Evolutionary conservation across 2,329 filamentous ascomycete genomes (phyloP), one percentile per base, ranked within the genome.

Genomic region (Pestalotiopsis sp.): DNA sequence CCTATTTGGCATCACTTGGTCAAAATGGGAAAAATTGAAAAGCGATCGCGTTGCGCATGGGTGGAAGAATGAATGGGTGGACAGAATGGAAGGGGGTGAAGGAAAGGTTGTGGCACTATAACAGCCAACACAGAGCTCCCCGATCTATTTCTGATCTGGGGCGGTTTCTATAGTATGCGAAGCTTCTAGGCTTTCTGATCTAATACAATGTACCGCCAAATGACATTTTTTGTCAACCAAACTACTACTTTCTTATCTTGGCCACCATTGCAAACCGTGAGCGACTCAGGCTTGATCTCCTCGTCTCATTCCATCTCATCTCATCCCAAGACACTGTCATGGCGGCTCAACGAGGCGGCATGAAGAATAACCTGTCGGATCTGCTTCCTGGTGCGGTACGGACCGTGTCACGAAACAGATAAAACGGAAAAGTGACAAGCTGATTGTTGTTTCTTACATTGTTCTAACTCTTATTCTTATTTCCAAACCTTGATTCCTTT

Each of bases 161-260:
- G 31, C 17, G 12, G 13, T 62, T 36, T 36, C n/a, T 62, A 36
- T 62, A 62, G 59, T 52, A 27, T 62, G 31, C 52, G 64, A 66
- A 41, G 64, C 64, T 66, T 57, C 49, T 57, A 57, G 52, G 64
- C 41, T 57, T 66, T 45, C 31, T 49, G 31, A 66, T 49, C 39
- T 63, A 17, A 52, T n/a, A n/a, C 45, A n/a, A 52, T 52, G 45
- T 52, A 52, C 45, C 20, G 45, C 45, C 45, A 52, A 52, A 52
- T n/a, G 7, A 52, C 45, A n/a, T 12, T 27, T 20, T 23, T n/a
- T 60, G 17, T 60, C 31, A 36, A 36, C 31, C 31, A 36, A 36
- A 14, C 23, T 27, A 60, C 25, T 14, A 3, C 13, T 23, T 60
- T 31, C 23, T 60, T 25, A 13, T 31, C 6, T 36, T 36, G 31